Conservation (phyloP, 2,329 filamentous ascomycete species). For the Cryphonectria nitschkei region DNA sequence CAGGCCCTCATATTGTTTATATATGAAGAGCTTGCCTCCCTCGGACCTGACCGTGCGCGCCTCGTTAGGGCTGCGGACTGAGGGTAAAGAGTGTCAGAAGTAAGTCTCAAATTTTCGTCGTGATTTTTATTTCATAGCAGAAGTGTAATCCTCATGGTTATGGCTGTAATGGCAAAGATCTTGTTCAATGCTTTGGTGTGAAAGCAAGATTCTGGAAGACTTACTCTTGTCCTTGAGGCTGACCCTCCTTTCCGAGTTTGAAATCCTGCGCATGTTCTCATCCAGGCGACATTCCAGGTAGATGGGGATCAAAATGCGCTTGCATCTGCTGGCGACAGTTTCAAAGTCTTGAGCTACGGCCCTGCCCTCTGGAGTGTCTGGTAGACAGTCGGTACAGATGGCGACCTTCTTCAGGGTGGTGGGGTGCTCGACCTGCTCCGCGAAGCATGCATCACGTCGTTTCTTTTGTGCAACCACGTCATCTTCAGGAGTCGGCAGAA, state of each 20-base stretch:
- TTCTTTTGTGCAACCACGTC: conserved; percentile 20
- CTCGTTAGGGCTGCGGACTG: conserved; percentile 29
- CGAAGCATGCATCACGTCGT: conserved; percentile 33
- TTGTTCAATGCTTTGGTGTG: not conserved
- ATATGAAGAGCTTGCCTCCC: conserved; percentile 27
- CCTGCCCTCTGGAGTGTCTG: conserved; percentile 34
- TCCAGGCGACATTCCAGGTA: conserved; percentile 33
- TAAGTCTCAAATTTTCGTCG: no score
- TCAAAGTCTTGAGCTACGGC: conserved; percentile 33
- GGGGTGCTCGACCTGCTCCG: conserved; percentile 33
- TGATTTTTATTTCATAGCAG: not conserved
- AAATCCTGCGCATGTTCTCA: conserved; percentile 34
- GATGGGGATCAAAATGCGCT: conserved; percentile 37
- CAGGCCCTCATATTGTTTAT: conserved; percentile 27
- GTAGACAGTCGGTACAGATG: conserved; percentile 37
- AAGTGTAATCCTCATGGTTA: not conserved
- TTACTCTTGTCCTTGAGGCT: conserved; percentile 30
- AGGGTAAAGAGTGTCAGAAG: conserved; percentile 2
- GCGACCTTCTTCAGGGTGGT: conserved; percentile 31
- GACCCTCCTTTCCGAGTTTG: conserved; percentile 31
- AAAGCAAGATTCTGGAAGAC: conserved; percentile 1
- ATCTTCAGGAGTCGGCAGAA: conserved; percentile 18
- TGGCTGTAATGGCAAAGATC: not conserved
- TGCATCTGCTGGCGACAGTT: conserved; percentile 32
- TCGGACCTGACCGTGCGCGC: conserved; percentile 27